Conservation (phyloP, 2,329 filamentous ascomycete genomes). For the Monosporascus sp. region DNA sequence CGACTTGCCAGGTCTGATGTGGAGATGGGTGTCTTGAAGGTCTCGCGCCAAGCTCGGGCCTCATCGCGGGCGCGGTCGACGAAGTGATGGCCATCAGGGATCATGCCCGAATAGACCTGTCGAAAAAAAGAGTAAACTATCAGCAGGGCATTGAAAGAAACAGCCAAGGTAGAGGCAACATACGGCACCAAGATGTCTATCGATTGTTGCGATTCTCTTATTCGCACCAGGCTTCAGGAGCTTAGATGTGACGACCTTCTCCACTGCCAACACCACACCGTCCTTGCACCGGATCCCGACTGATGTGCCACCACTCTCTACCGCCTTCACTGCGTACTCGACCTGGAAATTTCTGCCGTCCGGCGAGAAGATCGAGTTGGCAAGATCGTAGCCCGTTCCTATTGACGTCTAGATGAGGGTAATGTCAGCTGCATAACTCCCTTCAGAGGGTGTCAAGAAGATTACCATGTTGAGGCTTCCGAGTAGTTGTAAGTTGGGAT, state of each 20-base stretch:
- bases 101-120: constrained; percentile 90
- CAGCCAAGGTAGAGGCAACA: constrained; percentile 29
- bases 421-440: too few species aligned
- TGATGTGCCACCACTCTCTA: constrained; percentile 95
- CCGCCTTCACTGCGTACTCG: constrained; percentile 97
- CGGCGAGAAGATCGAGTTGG: constrained; percentile 98
- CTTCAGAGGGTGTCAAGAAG: too few species aligned
- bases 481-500: too few species aligned
- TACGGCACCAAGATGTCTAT: constrained; percentile 90
- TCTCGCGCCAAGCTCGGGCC: constrained; percentile 81
- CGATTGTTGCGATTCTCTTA: constrained; percentile 92
- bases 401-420: constrained; percentile 74
- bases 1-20: constrained; percentile 82
- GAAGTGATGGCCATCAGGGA: constrained; percentile 94
- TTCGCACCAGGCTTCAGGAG: constrained; percentile 92
- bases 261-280: constrained; percentile 89
- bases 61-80: constrained; percentile 92
- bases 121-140: not conserved
- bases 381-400: constrained; percentile 98
- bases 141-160: not conserved
- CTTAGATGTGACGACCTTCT: constrained; percentile 95
- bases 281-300: constrained; percentile 97
- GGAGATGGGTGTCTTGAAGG: constrained; percentile 92
- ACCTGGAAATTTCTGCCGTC: constrained; percentile 99
- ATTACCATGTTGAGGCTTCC: too few species aligned